Conservation (phyloP, 2,329 filamentous ascomycete species). For the Pyricularia grisea region DNA sequence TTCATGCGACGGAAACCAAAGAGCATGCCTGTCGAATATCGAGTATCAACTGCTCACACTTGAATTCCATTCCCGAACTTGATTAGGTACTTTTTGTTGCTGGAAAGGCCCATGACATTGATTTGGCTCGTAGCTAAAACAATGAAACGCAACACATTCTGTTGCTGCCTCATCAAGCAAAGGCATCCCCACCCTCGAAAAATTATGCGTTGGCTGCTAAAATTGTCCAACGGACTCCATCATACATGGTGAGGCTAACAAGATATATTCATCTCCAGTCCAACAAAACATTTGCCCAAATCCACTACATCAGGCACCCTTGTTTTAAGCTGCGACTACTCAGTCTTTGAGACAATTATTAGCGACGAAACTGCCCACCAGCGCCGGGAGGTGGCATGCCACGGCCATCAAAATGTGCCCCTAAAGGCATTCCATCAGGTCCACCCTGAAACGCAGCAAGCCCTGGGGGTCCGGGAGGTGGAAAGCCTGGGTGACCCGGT, state of each 20-base stretch:
- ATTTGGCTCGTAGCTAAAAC: neutral
- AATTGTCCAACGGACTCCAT: neutral
- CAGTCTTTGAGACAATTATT: neutral
- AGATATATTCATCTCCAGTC: neutral
- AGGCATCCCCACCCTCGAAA: neutral
- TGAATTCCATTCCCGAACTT: neutral
- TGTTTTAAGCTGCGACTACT: neutral
- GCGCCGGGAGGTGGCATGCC: constrained; percentile 16
- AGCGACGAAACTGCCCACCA: constrained; percentile 9
- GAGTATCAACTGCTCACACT: neutral
- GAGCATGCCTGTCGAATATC: neutral
- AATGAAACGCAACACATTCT: neutral
- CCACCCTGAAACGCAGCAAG: constrained; percentile 48
- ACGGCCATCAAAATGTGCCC: constrained; percentile 37
- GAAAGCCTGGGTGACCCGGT: constrained; percentile 31
- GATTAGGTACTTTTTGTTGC: neutral
- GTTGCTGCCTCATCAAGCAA: neutral
- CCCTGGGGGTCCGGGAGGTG: constrained; percentile 35
- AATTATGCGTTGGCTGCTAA: neutral
- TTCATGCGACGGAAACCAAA: neutral
- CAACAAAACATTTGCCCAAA: neutral
- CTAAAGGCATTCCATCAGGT: constrained; percentile 36
- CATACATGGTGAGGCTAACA: neutral
- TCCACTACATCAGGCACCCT: neutral
- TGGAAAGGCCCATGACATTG: neutral